Conservation (phyloP, 169 alveolate species). For the Eimeria maxima region DNA sequence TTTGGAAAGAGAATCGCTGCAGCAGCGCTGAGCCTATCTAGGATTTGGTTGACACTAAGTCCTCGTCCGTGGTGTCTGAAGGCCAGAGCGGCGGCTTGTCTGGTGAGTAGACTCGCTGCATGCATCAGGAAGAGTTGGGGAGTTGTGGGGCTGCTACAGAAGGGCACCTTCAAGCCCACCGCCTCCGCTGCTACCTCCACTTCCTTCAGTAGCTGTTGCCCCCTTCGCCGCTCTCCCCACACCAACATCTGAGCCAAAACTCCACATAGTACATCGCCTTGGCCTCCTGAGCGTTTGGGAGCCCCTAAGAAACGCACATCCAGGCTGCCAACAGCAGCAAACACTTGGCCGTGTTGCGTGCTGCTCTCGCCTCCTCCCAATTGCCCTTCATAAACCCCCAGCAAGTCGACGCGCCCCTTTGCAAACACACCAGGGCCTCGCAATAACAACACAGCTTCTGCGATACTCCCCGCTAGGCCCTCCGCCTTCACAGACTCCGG, state of each 20-base stretch:
- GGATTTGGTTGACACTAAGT: conserved; percentile 27
- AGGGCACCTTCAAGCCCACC: not conserved
- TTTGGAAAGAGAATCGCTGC: conserved; percentile 5
- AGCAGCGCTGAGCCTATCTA: conserved; percentile 12
- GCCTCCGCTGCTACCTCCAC: too few species aligned
- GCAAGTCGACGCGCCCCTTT: conserved; percentile 62
- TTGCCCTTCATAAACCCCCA: not conserved
- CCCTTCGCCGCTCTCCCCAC: conserved; percentile 22
- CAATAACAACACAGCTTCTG: not conserved
- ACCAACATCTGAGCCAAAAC: conserved; percentile 59
- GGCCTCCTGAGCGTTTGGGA: conserved; percentile 79
- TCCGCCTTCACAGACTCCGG: not conserved
- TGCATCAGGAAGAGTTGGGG: conserved; percentile 15
- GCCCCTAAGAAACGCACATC: not conserved
- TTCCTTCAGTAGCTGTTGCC: too few species aligned
- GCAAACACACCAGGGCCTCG: conserved; percentile 65
- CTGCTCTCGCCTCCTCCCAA: not conserved
- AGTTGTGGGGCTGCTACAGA: not conserved
- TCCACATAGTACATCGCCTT: conserved; percentile 72
- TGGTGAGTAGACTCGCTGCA: conserved; percentile 56
- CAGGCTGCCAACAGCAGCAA: conserved; percentile 16
- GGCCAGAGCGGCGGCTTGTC: conserved; percentile 62
- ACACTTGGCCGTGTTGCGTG: not conserved
- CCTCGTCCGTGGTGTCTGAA: conserved; percentile 45
- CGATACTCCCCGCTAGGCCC: not conserved